Conservation (phyloP, 2,329 filamentous ascomycete species). For the Epichloe coenophiala region DNA sequence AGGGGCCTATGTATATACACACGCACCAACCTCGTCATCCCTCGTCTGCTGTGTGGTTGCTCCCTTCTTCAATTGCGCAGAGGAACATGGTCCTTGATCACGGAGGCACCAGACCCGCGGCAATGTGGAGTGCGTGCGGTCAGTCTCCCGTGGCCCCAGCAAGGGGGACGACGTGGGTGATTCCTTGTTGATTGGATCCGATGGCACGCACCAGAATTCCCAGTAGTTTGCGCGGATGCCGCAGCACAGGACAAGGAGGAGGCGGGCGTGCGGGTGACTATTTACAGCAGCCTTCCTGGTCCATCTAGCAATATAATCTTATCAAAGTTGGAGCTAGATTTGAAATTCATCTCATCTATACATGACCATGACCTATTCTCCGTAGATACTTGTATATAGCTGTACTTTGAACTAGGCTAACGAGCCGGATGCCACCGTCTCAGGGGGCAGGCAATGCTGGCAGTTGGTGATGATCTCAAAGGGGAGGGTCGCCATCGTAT, state of each 20-base stretch:
- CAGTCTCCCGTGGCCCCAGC: neutral
- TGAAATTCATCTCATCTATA: no score
- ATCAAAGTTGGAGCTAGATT: no score
- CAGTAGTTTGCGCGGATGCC: no score
- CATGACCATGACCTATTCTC: no score
- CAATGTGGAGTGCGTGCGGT: neutral
- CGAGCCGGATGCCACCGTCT: no score
- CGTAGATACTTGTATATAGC: no score
- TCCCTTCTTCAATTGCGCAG: neutral
- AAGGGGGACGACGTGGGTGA: neutral
- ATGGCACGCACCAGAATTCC: neutral
- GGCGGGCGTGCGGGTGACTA: no score
- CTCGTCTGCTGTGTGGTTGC: neutral
- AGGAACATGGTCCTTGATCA: neutral
- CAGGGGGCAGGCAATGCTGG: neutral
- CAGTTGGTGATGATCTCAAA: neutral
- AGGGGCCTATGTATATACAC: neutral
- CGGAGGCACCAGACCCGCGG: neutral
- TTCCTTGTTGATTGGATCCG: neutral
- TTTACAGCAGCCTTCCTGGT: no score
- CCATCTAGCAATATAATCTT: no score
- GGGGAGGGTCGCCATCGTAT: neutral
- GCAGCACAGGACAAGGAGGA: neutral
- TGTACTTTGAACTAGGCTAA: no score
- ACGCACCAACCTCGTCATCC: neutral